Evolutionary conservation across 1,284 basidiomycete species (phyloP), one percentile per base, ranked within the genome.

Genomic region (Ceratobasidium theobromae): DNA sequence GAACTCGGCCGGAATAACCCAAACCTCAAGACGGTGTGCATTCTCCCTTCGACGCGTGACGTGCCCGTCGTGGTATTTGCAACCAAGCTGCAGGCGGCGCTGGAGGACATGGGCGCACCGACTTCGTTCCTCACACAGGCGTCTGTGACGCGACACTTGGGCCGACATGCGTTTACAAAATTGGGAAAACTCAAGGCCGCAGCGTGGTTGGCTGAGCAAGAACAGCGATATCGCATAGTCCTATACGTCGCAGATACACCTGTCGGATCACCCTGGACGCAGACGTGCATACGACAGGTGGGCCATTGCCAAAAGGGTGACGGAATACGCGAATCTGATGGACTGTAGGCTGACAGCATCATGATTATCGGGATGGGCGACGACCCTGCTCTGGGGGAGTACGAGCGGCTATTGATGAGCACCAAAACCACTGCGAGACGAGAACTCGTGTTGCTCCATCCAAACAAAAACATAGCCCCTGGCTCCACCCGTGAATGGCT

Each of bases 391-490:
- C 80, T 93, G 18, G 95, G 95, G 25, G 95, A 98, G 78, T 96
- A 93, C 73, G 96, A 99, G 76, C 86, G 95, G 57, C 79, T 99
- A 11, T 78, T 99, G 51, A 83, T 95, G 45, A 92, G 94, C 4
- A 88, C 93, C 84, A 99, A 99, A 80, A 98, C 95, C 1, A 99
- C 95, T 0, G 96, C 97, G 16, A 81, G 97, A 69, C 99, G 99
- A 76, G 96, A 99, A 76, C 84, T 99, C 30, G 88, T 99, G 3
- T 80, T 99, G 8, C 81, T 99, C 9, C 96, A 99, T 74, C 88
- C 95, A 2, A 93, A 98, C 73, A 86, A 95, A 35, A 89, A 87
- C 32, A 93, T 99, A 2, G 80, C 85, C 2, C 89, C 95, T 2
- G 96, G 97, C 1, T 95, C 93, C 9, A 99, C 97, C 28, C 85